Conservation (phyloP, 2,329 filamentous ascomycete genomes). For the Aspergillus tamarii region DNA sequence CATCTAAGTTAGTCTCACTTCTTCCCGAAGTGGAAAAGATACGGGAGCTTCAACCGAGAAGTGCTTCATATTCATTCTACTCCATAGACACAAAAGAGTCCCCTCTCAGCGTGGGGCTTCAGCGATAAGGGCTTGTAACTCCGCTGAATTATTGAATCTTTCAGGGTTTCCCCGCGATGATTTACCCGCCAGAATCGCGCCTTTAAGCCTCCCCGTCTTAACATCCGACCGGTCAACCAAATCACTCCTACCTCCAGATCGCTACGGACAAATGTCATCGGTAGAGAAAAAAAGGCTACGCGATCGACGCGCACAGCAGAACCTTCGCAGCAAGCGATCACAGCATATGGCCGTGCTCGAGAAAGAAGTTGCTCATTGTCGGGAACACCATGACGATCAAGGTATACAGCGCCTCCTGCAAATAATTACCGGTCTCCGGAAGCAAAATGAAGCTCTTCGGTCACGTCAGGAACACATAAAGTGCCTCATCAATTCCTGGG, state of each 20-base stretch:
- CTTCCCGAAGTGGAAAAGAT: neutral
- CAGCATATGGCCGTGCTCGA: constrained; percentile 25
- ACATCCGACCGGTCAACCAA: neutral
- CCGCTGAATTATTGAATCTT: neutral
- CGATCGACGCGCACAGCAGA: constrained; percentile 33
- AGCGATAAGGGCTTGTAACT: neutral
- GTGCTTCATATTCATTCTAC: too few relatives aligned
- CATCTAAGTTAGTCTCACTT: neutral
- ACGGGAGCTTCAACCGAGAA: neutral
- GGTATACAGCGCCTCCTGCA: constrained; percentile 22
- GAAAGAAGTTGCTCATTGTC: constrained; percentile 27
- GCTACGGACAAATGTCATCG: neutral
- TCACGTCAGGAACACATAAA: constrained; percentile 23
- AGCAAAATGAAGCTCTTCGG: constrained; percentile 27
- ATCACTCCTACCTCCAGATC: too few relatives aligned
- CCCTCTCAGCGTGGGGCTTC: neutral
- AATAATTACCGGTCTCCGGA: constrained; percentile 24
- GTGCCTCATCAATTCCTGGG: constrained; percentile 26
- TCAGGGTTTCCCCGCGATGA: too few relatives aligned
- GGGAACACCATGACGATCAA: constrained; percentile 27
- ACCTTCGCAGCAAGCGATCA: constrained; percentile 29
- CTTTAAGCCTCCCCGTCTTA: neutral
- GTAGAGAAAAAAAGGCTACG: constrained; percentile 25
- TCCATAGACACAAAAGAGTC: too few relatives aligned
- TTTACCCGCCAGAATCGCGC: neutral